These are phyloP conservation scores for Alternaria triticimaculans DNA, from an alignment of 2,329 filamentous ascomycete genomes.

Conservation along the genomic window DNA sequence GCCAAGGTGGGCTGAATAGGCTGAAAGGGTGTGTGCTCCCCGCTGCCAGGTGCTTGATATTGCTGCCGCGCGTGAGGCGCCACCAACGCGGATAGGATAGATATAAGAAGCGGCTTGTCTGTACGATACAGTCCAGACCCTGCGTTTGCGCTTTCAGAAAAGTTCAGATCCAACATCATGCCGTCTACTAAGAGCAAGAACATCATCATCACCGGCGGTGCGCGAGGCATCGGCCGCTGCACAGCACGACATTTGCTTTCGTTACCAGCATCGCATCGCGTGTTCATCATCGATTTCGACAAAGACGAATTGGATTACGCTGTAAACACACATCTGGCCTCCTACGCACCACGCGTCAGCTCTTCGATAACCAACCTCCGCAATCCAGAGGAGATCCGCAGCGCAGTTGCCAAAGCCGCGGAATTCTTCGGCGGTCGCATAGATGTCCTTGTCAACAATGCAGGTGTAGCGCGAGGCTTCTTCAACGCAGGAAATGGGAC, in stretches of 20 bases:
- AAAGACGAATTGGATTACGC: constrained; percentile 44
- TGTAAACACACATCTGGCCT: constrained; percentile 38
- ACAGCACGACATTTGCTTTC: constrained; percentile 51
- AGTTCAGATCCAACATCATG: constrained; percentile 12
- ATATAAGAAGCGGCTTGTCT: not conserved
- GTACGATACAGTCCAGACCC: not conserved
- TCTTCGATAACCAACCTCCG: constrained; percentile 48
- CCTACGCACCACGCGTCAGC: constrained; percentile 35
- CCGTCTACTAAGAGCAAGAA: constrained; percentile 30
- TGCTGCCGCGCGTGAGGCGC: constrained; percentile 8
- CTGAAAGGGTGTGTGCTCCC: constrained; percentile 14
- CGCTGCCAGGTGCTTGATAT: constrained; percentile 6
- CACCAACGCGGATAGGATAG: not conserved
- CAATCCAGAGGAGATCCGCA: constrained; percentile 33
- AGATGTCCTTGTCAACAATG: constrained; percentile 43
- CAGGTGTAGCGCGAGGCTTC: constrained; percentile 31
- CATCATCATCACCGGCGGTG: constrained; percentile 50
- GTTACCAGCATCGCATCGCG: constrained; percentile 46
- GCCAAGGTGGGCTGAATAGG: constrained; percentile 16
- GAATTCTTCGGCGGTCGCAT: constrained; percentile 46
- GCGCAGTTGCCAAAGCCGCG: constrained; percentile 44
- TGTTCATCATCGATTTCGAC: constrained; percentile 55
- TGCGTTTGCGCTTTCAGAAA: not conserved
- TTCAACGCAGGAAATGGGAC: constrained; percentile 32
- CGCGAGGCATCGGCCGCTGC: constrained; percentile 54